Conservation (phyloP, 2,329 filamentous ascomycete genomes). For the Madurella mycetomatis region DNA sequence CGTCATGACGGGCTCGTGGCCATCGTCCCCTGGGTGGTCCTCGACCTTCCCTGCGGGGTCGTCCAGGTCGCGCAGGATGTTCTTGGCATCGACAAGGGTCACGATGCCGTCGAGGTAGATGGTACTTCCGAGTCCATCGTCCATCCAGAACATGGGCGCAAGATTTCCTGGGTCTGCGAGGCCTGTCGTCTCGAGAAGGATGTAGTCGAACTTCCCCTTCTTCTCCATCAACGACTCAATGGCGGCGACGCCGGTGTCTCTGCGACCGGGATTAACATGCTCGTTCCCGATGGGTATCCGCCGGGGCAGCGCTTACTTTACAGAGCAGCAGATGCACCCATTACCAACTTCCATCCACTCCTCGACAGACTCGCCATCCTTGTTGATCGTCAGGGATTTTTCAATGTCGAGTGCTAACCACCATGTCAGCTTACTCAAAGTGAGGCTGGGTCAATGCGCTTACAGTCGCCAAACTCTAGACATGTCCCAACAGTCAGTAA, state of each 20-base stretch:
- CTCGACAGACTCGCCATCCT: slow-evolving; percentile 75
- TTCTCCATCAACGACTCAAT: slow-evolving; percentile 96
- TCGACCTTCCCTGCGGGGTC: slow-evolving; percentile 57
- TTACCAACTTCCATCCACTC: slow-evolving; percentile 97
- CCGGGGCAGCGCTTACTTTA: slow-evolving; percentile 58
- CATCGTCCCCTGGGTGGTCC: slow-evolving; percentile 45
- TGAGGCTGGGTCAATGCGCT: neutral
- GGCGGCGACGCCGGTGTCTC: slow-evolving; percentile 87
- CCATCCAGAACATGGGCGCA: slow-evolving; percentile 94
- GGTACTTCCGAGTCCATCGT: slow-evolving; percentile 88
- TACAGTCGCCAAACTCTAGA: slow-evolving; percentile 30
- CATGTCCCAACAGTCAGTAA: slow-evolving; percentile 15
- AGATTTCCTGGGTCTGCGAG: slow-evolving; percentile 94
- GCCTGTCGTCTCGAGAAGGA: slow-evolving; percentile 92
- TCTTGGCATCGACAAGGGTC: slow-evolving; percentile 91
- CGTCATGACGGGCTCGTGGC: slow-evolving; percentile 68
- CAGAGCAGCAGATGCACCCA: slow-evolving; percentile 95
- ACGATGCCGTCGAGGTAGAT: slow-evolving; percentile 98
- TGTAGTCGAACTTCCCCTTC: slow-evolving; percentile 93
- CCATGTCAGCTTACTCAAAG: slow-evolving; percentile 19
- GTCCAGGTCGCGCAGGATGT: slow-evolving; percentile 77
- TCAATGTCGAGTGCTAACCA: slow-evolving; percentile 86
- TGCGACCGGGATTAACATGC: slow-evolving; percentile 31
- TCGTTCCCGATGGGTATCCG: too few species aligned
- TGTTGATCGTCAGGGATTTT: slow-evolving; percentile 87